Conservation (phyloP, 768 basidiomycete species). For the Trametes punicea region DNA sequence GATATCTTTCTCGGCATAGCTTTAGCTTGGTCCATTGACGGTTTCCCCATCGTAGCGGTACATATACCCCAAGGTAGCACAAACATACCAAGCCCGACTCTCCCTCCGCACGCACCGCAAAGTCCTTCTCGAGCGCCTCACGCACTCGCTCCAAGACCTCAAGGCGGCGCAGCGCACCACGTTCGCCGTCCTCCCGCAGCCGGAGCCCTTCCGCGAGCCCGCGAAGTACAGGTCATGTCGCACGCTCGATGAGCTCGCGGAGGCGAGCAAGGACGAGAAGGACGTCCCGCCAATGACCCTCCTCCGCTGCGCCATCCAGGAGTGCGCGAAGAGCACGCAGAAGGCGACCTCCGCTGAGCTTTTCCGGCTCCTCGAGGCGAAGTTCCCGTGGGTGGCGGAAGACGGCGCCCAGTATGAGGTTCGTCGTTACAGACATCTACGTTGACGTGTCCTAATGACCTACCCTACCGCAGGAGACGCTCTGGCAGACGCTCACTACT, state of each 20-base stretch:
- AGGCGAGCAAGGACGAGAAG: conserved; percentile 20
- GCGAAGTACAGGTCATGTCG: conserved; percentile 41
- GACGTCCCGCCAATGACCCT: conserved; percentile 51
- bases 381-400: conserved; percentile 54
- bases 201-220: conserved; percentile 49
- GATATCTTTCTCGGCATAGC: not conserved
- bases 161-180: conserved; percentile 54
- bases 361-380: conserved; percentile 53
- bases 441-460: not conserved
- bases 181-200: conserved; percentile 55
- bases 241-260: conserved; percentile 41
- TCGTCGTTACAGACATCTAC: conserved; percentile 11
- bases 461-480: conserved; percentile 33
- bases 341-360: conserved; percentile 56
- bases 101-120: conserved; percentile 61
- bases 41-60: too few relatives aligned
- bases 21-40: not conserved
- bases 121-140: conserved; percentile 51
- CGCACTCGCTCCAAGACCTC: conserved; percentile 50
- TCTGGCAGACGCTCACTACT: conserved; percentile 61
- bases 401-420: conserved; percentile 58
- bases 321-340: conserved; percentile 38
- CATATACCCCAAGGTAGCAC: conserved; percentile 62
- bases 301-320: conserved; percentile 60
- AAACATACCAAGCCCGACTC: conserved; percentile 56